phyloP scores from a whole-genome alignment of 2,329 filamentous ascomycete genomes.

The Pyricularia pennisetigena region DNA sequence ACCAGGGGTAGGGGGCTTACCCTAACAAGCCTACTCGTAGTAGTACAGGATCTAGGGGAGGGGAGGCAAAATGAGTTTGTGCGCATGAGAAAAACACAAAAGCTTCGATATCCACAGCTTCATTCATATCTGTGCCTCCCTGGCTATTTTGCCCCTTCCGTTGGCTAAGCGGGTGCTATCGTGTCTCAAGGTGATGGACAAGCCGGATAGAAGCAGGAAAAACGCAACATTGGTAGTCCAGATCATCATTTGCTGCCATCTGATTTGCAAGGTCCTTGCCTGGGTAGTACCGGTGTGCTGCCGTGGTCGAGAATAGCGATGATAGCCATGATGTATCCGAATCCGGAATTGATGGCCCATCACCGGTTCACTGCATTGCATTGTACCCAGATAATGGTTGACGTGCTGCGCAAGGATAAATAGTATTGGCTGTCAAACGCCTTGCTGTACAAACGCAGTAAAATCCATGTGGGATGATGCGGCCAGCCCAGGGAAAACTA shows the following conservation, averaged over 20 bases:
- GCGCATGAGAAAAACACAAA: neutral
- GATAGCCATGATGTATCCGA: neutral
- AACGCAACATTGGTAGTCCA: neutral
- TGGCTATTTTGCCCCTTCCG: neutral
- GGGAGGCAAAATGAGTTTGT: neutral
- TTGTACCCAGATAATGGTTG: neutral
- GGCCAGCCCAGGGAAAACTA: neutral
- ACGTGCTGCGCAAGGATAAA: neutral
- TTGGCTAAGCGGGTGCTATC: neutral
- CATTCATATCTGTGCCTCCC: neutral
- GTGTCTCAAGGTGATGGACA: neutral
- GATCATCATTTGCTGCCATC: neutral
- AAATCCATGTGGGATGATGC: too few species aligned
- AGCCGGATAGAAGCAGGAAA: neutral
- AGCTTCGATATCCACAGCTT: neutral
- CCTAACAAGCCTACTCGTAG: neutral
- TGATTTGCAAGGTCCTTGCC: neutral
- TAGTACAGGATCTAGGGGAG: neutral
- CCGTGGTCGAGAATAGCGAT: neutral
- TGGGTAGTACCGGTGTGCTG: neutral
- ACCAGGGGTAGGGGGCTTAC: neutral
- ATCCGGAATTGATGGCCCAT: neutral
- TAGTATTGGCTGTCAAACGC: neutral
- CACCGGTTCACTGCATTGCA: neutral
- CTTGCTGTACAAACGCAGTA: neutral